Percentiles rank a stretch among this genome's conserved stretches.
Evolutionary conservation across 441 rosid species (phyloP).

Genomic region (Codiaeum variegatum): DNA sequence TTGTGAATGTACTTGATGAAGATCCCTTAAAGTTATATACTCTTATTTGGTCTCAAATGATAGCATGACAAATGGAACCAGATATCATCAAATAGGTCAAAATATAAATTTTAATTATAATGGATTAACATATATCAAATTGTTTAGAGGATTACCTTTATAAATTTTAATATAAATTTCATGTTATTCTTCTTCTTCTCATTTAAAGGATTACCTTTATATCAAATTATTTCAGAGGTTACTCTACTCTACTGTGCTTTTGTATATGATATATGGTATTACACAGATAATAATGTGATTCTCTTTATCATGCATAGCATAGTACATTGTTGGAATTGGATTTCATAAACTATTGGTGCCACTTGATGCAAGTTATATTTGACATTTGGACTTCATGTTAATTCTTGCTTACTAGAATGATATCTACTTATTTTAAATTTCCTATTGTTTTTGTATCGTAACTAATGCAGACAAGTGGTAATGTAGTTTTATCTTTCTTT

Average conservation of each 20-base stretch:
- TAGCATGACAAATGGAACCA: conserved; percentile 97
- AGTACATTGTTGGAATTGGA: neutral
- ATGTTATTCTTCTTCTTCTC: too few species aligned
- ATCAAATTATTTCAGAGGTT: too few species aligned
- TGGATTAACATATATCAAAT: too few species aligned
- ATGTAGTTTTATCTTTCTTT: neutral
- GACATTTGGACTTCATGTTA: neutral
- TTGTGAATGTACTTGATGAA: conserved; percentile 71
- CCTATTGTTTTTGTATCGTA: neutral
- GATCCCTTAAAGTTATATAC: conserved; percentile 86
- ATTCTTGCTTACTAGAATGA: neutral
- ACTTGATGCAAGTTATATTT: neutral
- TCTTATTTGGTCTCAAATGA: conserved; percentile 84
- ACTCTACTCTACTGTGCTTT: too few species aligned
- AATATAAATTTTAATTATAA: conserved; percentile 4
- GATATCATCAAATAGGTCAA: conserved; percentile 66
- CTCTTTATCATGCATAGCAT: neutral
- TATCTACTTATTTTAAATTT: neutral
- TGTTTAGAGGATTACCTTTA: too few species aligned
- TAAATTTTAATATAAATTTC: too few species aligned
- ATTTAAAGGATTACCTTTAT: too few species aligned
- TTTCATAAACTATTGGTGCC: neutral
- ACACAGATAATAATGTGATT: neutral
- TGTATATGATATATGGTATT: neutral
- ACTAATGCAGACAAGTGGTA: neutral